Evolutionary conservation across 768 basidiomycete genomes (phyloP), one percentile per base, ranked within the genome.

Genomic region (Boletus edulis): DNA sequence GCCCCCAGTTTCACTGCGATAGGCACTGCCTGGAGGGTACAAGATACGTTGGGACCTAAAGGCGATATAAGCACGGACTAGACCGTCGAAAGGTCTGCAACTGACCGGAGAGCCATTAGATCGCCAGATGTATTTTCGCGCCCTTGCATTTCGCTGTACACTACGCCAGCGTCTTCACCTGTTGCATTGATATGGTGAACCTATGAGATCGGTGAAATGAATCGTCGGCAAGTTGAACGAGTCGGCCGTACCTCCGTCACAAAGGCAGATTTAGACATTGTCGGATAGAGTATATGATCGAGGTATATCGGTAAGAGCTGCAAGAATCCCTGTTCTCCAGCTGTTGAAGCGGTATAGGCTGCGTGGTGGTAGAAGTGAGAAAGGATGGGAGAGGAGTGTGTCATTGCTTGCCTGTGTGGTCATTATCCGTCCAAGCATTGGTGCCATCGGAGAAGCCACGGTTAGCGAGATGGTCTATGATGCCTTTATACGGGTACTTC

Each of bases 361-460:
- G 24, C 4, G 5, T 24, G 37, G 31, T 45, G 48, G 32, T 20
- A 37, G 17, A 46, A 5, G 46, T 52, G 31, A 58, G 34, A 15
- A 32, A 49, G 14, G 31, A 22, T n/a, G 34, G 3, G 39, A 31
- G 13, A 4, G 8, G 15, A n/a, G 15, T 15, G 43, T 3, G n/a
- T 27, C 5, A 4, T 20, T 11, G 18, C 52, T 59, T 45, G 41
- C 70, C 70, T 44, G 95, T 97, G 66, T 97, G 87, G 66, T 94
- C 92, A 42, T 83, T 94, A 66, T 91, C 96, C 4, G 97, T 98
- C 97, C 96, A 99, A 2, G 96, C 96, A 69, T 98, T 97, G 10
- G 89, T 92, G 34, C 91, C 92, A 57, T 90, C 84, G 8, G 92
- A 89, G 68, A 95, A 94, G 18, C 92, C 92, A 52, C 94, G 84